Evolutionary conservation across 371 early-diverging fungal genomes (phyloP), one percentile per base, ranked within the genome.

Genomic region (Pancytospora philotis): DNA sequence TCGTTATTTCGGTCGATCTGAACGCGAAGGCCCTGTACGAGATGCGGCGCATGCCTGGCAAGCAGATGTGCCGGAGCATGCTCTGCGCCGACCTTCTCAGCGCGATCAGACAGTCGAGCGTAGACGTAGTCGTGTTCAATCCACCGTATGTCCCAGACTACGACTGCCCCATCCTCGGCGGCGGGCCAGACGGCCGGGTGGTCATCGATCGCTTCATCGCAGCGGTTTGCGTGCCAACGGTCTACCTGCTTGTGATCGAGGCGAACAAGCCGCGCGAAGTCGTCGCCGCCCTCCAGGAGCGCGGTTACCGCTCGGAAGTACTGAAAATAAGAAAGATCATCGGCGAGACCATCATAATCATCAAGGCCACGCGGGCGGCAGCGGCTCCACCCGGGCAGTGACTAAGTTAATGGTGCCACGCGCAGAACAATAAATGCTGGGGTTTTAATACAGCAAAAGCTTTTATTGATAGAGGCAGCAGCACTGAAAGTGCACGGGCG

Each of bases 41-140:
- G 34, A 50, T 45, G 2, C 6, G 19, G 32, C 4, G 37, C 16
- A 36, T 36, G 4, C 13, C 6, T 10, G 3, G 3, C 6, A 61
- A 41, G 30, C 39, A 58, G 13, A 68, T 38, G 3, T 36, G 41
- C 48, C 52, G 39, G 1, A 76, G 69, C 67, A 39, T 38, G 0
- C 69, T 76, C 60, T 37, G 55, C 19, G 59, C 65, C 0, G 51
- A 76, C 59, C 48, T 76, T 2, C 41, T 76, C 3, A 10, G 28
- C 36, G 31, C 52, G 28, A 72, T 76, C 8, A 66, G 64, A 32
- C 71, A 69, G 36, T n/a, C 38, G 19, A 19, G 27, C 19, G 72
- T 90, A n/a, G 93, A 92, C 74, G 76, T 90, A 10, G 73, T 90
- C n/a, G 82, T 88, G 22, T 91, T 90, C 76, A 92, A 92, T 76